Conservation (phyloP, 2,329 filamentous ascomycete genomes). For the Colletotrichum siamense region DNA sequence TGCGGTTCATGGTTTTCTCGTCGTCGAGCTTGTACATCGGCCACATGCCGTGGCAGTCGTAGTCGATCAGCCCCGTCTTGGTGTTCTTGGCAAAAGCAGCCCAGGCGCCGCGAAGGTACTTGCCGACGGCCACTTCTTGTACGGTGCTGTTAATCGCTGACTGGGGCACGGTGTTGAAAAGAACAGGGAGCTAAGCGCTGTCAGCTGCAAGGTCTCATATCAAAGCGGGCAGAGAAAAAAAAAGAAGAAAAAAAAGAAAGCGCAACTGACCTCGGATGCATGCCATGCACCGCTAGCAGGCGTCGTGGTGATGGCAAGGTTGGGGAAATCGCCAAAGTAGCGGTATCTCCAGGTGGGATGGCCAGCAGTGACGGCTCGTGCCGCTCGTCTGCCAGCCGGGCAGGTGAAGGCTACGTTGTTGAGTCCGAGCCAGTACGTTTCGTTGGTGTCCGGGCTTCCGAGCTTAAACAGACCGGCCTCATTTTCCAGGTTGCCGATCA, state of each 20-base stretch:
- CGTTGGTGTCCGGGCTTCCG: constrained; percentile 24
- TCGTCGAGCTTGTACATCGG: constrained; percentile 20
- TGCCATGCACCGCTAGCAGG: constrained; percentile 40
- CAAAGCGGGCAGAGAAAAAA: neutral
- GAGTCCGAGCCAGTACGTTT: constrained; percentile 30
- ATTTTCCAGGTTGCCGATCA: constrained; percentile 36
- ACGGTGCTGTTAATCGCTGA: constrained; percentile 23
- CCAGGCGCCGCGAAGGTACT: constrained; percentile 43
- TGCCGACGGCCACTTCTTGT: constrained; percentile 32
- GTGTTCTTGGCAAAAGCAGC: constrained; percentile 44
- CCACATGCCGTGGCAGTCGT: constrained; percentile 29
- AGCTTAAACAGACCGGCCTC: constrained; percentile 35
- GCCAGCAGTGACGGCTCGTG: constrained; percentile 26
- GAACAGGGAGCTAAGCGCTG: constrained; percentile 26
- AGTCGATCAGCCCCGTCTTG: constrained; percentile 32
- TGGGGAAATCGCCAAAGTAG: constrained; percentile 40
- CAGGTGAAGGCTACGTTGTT: constrained; percentile 37
- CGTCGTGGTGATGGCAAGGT: constrained; percentile 30
- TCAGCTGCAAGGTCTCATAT: neutral
- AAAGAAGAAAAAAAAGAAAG: neutral
- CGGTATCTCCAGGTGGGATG: constrained; percentile 42
- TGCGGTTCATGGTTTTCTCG: constrained; percentile 28
- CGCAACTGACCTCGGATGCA: constrained; percentile 27
- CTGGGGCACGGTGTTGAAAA: constrained; percentile 35
- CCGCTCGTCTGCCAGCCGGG: constrained; percentile 29